Base-by-base conservation (phyloP, 371 early-diverging fungal species). In the Fennellomyces sp. region DNA sequence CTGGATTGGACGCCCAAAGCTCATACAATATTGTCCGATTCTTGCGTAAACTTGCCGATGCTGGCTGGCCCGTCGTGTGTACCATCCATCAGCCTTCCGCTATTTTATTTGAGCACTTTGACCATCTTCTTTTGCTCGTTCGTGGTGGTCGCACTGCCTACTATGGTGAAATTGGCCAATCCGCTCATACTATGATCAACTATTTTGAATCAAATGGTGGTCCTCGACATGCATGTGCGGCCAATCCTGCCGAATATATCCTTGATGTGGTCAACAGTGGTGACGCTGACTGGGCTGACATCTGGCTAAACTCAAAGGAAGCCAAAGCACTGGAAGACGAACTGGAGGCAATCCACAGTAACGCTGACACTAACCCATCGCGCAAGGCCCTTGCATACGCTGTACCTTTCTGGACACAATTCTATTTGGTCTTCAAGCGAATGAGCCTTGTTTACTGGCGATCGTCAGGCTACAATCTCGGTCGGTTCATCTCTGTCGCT, bases 21-120 rank as follows among this genome's bases (percentile, higher is more conserved):
- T n/a, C n/a, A n/a, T n/a, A n/a, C n/a, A n/a, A n/a, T n/a, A n/a
- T n/a, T n/a, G n/a, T 90, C 7, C 73, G 79, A 8, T 70, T 88
- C 51, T 68, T 91, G 45, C 83, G 83, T 51, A 79, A 83, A 5
- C 71, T 91, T 28, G 82, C 87, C 13, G 73, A 66, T 19, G 70
- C 70, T 30, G 85, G 88, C 23, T 80, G 80, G 68, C 78, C 84
- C 29, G 70, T 86, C 12, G 62, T 85, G 26, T 80, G 79, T 64
- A 84, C 86, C 25, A 84, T 83, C 52, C 89, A 89, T 67, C 89
- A 87, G 67, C 89, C 89, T n/a, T 80, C 81, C 12, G 72, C 83
- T 11, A 52, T 80, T 41, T 70, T 89, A 36, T 87, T 87, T 60
- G 76, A 80, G 62, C 74, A 80, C 33, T 89, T 87, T 54, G 87